Conservation (phyloP, 2,329 filamentous ascomycete species). For the Fusarium sp. region DNA sequence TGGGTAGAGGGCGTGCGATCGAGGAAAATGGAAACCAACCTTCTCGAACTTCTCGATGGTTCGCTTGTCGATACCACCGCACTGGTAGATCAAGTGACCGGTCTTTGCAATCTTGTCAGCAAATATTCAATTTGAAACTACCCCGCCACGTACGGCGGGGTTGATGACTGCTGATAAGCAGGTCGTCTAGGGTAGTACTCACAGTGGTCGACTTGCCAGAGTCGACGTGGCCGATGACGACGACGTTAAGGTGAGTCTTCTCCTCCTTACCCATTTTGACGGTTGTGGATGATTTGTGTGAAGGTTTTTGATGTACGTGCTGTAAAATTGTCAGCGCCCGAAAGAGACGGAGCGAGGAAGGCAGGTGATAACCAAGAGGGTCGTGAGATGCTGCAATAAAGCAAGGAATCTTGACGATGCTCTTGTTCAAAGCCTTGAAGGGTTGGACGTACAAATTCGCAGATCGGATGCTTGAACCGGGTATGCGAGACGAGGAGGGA, state of each 20-base stretch:
- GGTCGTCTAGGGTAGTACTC: slow-evolving; percentile 57
- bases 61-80: slow-evolving; percentile 99
- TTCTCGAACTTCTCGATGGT: slow-evolving; percentile 99
- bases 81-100: slow-evolving; percentile 99
- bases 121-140: not conserved
- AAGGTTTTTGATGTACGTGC: slow-evolving; percentile 41
- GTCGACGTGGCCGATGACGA: slow-evolving; percentile 99
- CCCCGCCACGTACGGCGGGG: slow-evolving; percentile 27
- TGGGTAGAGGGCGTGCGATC: slow-evolving; percentile 18
- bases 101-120: slow-evolving; percentile 58
- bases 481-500: slow-evolving; percentile 58
- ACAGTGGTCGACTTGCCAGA: slow-evolving; percentile 99
- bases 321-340: slow-evolving; percentile 36
- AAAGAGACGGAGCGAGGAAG: not conserved
- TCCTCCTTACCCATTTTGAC: slow-evolving; percentile 80
- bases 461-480: slow-evolving; percentile 59
- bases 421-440: slow-evolving; percentile 20
- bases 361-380: slow-evolving; percentile 6
- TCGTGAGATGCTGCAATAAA: slow-evolving; percentile 7
- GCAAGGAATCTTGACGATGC: slow-evolving; percentile 24
- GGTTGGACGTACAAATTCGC: slow-evolving; percentile 52
- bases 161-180: slow-evolving; percentile 3
- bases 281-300: slow-evolving; percentile 45
- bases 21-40: slow-evolving; percentile 66
- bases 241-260: slow-evolving; percentile 96